Evolutionary conservation across 768 basidiomycete species (phyloP).

Genomic region (Cystobasidium onofrii): DNA sequence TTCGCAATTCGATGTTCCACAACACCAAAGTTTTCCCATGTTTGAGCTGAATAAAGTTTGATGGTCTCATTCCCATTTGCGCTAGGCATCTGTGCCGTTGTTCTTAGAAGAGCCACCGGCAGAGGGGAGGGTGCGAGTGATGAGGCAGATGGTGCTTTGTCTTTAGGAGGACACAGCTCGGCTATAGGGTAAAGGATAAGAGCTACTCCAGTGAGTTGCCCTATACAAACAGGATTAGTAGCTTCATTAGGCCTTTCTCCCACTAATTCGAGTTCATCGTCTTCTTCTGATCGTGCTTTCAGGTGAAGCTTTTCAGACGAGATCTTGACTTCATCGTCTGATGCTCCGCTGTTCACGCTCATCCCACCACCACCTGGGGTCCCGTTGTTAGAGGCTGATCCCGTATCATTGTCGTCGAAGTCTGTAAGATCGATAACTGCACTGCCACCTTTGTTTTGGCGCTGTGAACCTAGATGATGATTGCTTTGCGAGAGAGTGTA

Average conservation of each 20-base stretch:
- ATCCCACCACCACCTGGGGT: not conserved
- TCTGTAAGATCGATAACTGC: slow-evolving; percentile 20
- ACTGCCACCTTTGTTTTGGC: not conserved
- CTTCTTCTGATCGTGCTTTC: not conserved
- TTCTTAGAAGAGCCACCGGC: not conserved
- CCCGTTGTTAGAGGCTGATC: not conserved
- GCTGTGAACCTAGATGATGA: not conserved
- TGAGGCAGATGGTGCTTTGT: not conserved
- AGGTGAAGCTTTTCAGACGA: not conserved
- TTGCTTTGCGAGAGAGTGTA: not conserved
- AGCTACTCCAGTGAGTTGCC: slow-evolving; percentile 70
- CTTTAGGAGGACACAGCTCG: slow-evolving; percentile 53
- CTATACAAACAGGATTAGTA: slow-evolving; percentile 60
- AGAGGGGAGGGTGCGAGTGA: not conserved
- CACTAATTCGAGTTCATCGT: slow-evolving; percentile 23
- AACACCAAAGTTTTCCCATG: slow-evolving; percentile 66
- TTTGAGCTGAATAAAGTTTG: slow-evolving; percentile 62
- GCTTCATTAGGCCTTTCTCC: slow-evolving; percentile 24
- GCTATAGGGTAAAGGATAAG: slow-evolving; percentile 72
- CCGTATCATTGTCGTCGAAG: slow-evolving; percentile 13
- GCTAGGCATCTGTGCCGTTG: slow-evolving; percentile 45
- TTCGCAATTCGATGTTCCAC: slow-evolving; percentile 78
- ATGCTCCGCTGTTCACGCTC: not conserved
- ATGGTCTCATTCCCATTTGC: slow-evolving; percentile 58
- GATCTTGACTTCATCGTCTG: slow-evolving; percentile 16